Percentiles rank a stretch among this genome's conserved stretches.
phyloP scores from a whole-genome alignment of 75 land plant species.

The Sequoia sempervirens region DNA sequence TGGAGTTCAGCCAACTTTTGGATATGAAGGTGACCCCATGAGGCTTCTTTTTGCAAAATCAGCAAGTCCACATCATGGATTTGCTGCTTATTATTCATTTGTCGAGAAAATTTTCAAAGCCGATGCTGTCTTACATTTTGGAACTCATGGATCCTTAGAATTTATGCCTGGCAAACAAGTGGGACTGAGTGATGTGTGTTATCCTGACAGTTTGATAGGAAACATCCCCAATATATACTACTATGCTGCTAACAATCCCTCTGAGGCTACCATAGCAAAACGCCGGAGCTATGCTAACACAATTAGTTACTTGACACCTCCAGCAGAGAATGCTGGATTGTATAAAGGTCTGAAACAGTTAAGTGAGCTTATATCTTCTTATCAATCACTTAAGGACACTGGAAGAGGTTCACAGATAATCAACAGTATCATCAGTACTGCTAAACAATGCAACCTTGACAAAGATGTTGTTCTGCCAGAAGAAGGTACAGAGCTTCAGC shows the following conservation, averaged over 20 bases:
- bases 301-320: slow-evolving; percentile 96
- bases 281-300: slow-evolving; percentile 99
- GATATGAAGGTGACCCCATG: slow-evolving; percentile 99
- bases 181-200: slow-evolving; percentile 98
- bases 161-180: slow-evolving; percentile 99
- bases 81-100: slow-evolving; percentile 96
- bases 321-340: slow-evolving; percentile 98
- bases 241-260: slow-evolving; percentile 98
- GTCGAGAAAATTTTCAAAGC: slow-evolving; percentile 93
- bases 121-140: slow-evolving; percentile 97
- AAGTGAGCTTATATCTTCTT: slow-evolving; percentile 93
- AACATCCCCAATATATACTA: slow-evolving; percentile 98
- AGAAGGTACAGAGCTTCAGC: slow-evolving; percentile 55
- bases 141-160: slow-evolving; percentile 97
- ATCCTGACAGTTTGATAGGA: slow-evolving; percentile 95
- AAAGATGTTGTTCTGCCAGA: slow-evolving; percentile 89
- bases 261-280: slow-evolving; percentile 99
- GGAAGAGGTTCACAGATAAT: slow-evolving; percentile 96
- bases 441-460: slow-evolving; percentile 98
- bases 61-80: slow-evolving; percentile 99
- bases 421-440: slow-evolving; percentile 89
- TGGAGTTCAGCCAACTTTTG: slow-evolving; percentile 99
- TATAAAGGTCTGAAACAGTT: slow-evolving; percentile 99
- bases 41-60: slow-evolving; percentile 96
- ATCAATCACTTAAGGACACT: slow-evolving; percentile 92